Evolutionary conservation across 768 basidiomycete genomes (phyloP), one percentile per base, ranked within the genome.

Genomic region (Myochromella boudieri): DNA sequence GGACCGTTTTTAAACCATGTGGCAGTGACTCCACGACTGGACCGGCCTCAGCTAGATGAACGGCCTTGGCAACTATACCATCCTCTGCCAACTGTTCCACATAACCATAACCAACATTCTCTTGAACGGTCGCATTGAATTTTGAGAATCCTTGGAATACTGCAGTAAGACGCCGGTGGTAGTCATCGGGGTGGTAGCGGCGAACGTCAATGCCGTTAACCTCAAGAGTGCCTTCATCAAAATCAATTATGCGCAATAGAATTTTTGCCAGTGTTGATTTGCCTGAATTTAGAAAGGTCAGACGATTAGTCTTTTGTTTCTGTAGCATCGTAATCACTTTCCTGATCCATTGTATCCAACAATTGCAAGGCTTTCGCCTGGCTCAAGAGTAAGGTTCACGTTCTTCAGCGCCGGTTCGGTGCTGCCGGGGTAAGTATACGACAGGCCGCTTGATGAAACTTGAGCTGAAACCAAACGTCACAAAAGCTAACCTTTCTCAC

Each of bases 221-320:
- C 42, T 75, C 65, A 41, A 93, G 66, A 24, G 78, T 66, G 11
- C 91, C 91, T 44, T 72, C 62, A 60, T 87, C 81, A 62, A 86
- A 90, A 60, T 89, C 89, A 45, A 83, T 61, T 50, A 94, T 82
- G 34, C 91, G 85, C 14, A 92, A 73, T 21, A 95, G 68, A 37
- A 91, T 75, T 57, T 89, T 89, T 2, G 89, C 87, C 36, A 94
- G 80, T 1, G 91, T 95, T 6, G 90, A 89, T 71, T 95, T 95
- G 21, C 89, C 88, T 91, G 55, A 21, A 49, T 38, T 29, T 21
- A 36, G 36, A 44, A 53, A 22, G 36, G 56, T 51, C 38, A 58
- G 10, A 22, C 12, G 26, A 45, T 7, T 27, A 8, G 26, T 20
- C 7, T 27, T 11, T 14, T 4, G 29, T 11, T 22, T 20, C 26